Percentiles rank a stretch among this genome's conserved stretches.
phyloP scores from a whole-genome alignment of 805 yeast genomes.

The Clavispora asparagi region DNA sequence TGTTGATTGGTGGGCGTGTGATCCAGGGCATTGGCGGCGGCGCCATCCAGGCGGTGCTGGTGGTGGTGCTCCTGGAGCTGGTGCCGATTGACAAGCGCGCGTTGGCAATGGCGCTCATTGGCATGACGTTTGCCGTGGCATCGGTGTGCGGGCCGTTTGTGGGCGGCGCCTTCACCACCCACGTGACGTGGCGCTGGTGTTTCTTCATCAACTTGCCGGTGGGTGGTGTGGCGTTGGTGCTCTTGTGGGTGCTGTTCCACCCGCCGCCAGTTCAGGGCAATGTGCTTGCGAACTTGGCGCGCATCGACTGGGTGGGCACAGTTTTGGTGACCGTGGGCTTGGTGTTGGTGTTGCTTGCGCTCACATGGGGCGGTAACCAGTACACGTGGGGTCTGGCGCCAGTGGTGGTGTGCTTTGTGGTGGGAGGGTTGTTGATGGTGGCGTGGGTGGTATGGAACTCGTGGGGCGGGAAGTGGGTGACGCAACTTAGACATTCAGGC shows the following conservation, averaged over 20 bases:
- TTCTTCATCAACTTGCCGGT: slow-evolving; percentile 66
- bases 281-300: slow-evolving; percentile 30
- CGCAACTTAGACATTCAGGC: too few relatives aligned
- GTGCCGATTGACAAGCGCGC: slow-evolving; percentile 42
- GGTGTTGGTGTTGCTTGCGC: slow-evolving; percentile 42
- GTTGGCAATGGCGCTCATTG: slow-evolving; percentile 32
- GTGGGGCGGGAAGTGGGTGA: not conserved
- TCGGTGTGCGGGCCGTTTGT: slow-evolving; percentile 58
- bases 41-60: slow-evolving; percentile 54
- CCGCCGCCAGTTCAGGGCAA: slow-evolving; percentile 44
- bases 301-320: slow-evolving; percentile 49
- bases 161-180: slow-evolving; percentile 60
- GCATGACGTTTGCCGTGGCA: slow-evolving; percentile 44
- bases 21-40: slow-evolving; percentile 71
- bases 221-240: slow-evolving; percentile 46
- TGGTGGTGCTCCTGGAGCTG: slow-evolving; percentile 53
- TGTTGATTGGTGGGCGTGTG: slow-evolving; percentile 67
- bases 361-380: slow-evolving; percentile 51
- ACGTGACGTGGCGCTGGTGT: slow-evolving; percentile 72
- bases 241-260: slow-evolving; percentile 37
- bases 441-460: slow-evolving; percentile 35
- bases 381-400: slow-evolving; percentile 53
- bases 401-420: slow-evolving; percentile 42
- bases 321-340: slow-evolving; percentile 37
- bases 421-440: slow-evolving; percentile 38